Evolutionary conservation across 2,329 filamentous ascomycete species (phyloP), one percentile per base, ranked within the genome.

Genomic region (Fusarium annulatum): DNA sequence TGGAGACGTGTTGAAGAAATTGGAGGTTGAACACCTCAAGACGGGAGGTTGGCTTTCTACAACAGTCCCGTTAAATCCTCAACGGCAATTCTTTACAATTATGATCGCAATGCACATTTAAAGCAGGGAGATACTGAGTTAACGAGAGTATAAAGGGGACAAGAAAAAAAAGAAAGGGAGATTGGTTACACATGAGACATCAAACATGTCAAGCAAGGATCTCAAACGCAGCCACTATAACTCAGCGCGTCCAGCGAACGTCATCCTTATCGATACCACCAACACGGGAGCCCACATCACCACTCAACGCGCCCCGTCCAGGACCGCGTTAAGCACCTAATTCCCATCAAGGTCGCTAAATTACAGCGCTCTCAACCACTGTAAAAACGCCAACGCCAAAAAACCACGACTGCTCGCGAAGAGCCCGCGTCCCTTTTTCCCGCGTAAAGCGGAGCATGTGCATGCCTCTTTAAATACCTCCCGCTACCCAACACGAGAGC

Each of bases 391-490:
- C 67, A 67, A 71, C 64, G 67, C 67, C 67, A 70, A 68, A 66
- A 71, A 62, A 45, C 58, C 71, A 69, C 71, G 68, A 67, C 56
- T 26, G 61, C 71, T 57, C 67, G 63, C 61, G 56, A 43, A 41
- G 67, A 23, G 39, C 52, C 42, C 46, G 30, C 36, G 63, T 52
- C 51, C 67, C 16, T 23, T 67, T 58, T 57, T 66, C 62, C 71
- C 71, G 71, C 71, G 71, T 73, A 55, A 58, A 69, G 55, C 52
- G 42, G 56, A 62, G 57, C 33, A 33, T 33, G 33, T 28, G 33
- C 33, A 64, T 68, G 67, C 57, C 72, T 73, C 55, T 75, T 72
- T 74, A 74, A 74, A 74, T 74, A 74, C 72, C 72, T 75, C 72
- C 72, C 69, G 38, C 58, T 66, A 67, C 65, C 72, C 56, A 63